A percentile compares a stretch with the other conserved stretches of the same genome.
These are phyloP conservation scores for Crucihimalaya himalaica DNA, from an alignment of 345 rosid genomes.

Conservation along the genomic window DNA sequence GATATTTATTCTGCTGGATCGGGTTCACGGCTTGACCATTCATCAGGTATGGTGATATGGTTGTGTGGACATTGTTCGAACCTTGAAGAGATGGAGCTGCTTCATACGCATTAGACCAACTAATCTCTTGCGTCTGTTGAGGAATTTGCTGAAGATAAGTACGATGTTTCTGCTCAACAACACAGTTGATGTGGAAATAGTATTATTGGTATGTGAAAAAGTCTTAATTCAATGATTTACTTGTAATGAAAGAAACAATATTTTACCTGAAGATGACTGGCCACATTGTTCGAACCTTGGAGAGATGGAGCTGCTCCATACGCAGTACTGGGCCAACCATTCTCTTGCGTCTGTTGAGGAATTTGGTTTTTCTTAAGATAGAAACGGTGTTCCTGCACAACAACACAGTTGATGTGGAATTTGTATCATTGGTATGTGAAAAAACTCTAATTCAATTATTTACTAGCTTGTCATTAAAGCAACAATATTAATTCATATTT, in stretches of 20 bases:
- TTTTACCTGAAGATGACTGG: constrained; percentile 39
- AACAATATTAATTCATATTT: no score
- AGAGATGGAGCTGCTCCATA: background rate
- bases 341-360: background rate
- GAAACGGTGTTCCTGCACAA: constrained; percentile 21
- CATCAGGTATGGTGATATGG: background rate
- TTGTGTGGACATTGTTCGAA: background rate
- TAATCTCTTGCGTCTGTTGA: background rate
- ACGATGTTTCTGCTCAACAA: constrained; percentile 25
- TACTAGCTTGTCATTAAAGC: background rate
- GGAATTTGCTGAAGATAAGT: background rate
- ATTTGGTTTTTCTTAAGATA: background rate
- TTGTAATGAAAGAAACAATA: background rate
- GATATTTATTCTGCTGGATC: background rate
- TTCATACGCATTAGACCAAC: background rate
- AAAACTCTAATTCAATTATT: background rate
- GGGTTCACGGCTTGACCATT: background rate
- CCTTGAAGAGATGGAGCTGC: background rate
- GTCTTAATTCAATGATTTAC: background rate
- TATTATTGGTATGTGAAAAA: background rate
- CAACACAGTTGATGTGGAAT: background rate
- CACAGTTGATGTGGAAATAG: background rate
- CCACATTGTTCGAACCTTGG: background rate
- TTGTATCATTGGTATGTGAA: background rate
- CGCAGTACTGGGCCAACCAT: background rate